phyloP scores from a whole-genome alignment of 2,329 filamentous ascomycete genomes.

The Aspergillus uvarum region DNA sequence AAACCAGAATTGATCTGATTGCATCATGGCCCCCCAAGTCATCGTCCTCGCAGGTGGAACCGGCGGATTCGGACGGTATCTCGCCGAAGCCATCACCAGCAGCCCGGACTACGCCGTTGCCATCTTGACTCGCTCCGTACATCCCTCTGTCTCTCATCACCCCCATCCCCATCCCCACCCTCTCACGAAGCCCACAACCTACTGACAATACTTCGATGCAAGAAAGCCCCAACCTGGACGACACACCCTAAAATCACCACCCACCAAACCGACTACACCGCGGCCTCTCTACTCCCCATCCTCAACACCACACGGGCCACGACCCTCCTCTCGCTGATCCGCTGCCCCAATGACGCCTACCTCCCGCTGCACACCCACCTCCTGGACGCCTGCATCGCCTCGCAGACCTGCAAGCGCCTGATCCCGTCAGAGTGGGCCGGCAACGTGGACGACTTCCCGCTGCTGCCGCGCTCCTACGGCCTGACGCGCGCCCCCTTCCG shows the following conservation, averaged over 20 bases:
- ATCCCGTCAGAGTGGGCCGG: constrained; percentile 12
- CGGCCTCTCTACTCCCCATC: not conserved
- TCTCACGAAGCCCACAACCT: not conserved
- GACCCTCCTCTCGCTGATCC: constrained; percentile 9
- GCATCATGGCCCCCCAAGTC: not conserved
- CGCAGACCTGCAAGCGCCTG: constrained; percentile 10
- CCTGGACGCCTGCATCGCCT: constrained; percentile 5
- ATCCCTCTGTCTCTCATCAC: not conserved
- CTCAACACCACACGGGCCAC: not conserved
- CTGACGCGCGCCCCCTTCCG: constrained; percentile 1
- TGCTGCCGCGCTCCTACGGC: constrained; percentile 1
- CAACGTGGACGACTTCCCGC: constrained; percentile 8
- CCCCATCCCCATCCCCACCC: not conserved
- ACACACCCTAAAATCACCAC: not conserved
- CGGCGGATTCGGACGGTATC: not conserved
- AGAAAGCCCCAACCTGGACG: not conserved
- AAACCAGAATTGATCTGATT: not conserved
- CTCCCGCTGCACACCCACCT: constrained; percentile 2
- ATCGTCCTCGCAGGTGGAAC: not conserved
- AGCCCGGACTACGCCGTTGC: not conserved
- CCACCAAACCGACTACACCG: constrained; percentile 10
- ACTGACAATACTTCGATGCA: not conserved
- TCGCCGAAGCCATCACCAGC: not conserved
- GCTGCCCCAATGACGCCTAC: not conserved
- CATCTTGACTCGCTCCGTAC: not conserved